phyloP scores from a whole-genome alignment of 805 yeast species.

The Yarrowia osloensis region DNA sequence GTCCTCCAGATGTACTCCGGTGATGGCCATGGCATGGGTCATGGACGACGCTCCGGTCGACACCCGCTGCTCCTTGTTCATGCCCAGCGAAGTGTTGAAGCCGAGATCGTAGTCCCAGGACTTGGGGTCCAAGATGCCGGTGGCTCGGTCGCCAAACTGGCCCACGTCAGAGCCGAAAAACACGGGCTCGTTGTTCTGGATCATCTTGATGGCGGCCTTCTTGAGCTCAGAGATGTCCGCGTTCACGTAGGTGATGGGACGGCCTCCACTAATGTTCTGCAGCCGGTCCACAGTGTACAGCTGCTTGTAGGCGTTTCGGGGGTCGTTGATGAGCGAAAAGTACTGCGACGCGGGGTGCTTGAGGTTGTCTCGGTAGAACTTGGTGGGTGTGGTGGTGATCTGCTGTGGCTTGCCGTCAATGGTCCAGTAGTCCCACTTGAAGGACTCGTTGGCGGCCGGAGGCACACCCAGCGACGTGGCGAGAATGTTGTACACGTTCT shows the following conservation, averaged over 20 bases:
- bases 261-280: conserved; percentile 61
- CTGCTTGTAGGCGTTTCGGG: conserved; percentile 67
- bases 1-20: conserved; percentile 74
- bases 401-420: conserved; percentile 63
- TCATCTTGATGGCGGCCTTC: conserved; percentile 62
- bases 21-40: conserved; percentile 90
- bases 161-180: conserved; percentile 93
- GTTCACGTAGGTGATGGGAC: conserved; percentile 64
- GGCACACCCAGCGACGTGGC: conserved; percentile 76
- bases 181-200: conserved; percentile 73
- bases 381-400: conserved; percentile 54
- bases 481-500: conserved; percentile 64
- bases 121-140: conserved; percentile 73
- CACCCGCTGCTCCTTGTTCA: conserved; percentile 42
- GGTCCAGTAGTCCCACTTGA: conserved; percentile 74
- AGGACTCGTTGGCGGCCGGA: conserved; percentile 66
- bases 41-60: conserved; percentile 68
- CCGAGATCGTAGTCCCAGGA: conserved; percentile 64
- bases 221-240: conserved; percentile 62
- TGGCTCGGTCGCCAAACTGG: conserved; percentile 59
- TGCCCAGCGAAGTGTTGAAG: conserved; percentile 36
- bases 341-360: conserved; percentile 39
- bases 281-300: conserved; percentile 71
- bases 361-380: conserved; percentile 59
- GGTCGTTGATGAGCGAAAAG: conserved; percentile 78